Base-by-base conservation (phyloP, 202 grass and related monocot genomes). In the Elaeis oleifera region DNA sequence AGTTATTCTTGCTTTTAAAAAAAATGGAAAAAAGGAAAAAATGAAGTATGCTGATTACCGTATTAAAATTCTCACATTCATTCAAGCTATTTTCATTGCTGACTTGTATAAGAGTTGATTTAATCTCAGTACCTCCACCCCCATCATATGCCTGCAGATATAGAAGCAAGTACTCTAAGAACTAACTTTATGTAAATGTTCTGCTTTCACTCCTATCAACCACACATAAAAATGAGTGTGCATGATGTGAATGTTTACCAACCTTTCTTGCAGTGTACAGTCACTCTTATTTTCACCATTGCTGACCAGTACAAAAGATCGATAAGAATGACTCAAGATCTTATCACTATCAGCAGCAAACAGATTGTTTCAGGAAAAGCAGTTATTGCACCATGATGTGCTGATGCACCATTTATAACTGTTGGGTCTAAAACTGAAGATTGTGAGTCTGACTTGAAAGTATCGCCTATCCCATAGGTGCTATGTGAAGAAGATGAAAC, bases 401-500 rank as follows among this genome's bases (percentile, higher is more conserved):
- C 63, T 64, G 78, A 61, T 17, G 76, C 53, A 60, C 73, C 82
- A 82, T 79, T 79, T 68, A 85, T 51, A 4, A 79, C 56, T 55
- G 44, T 68, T 64, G 81, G 81, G 48, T 85, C 72, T 36, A 78
- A 70, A 82, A 78, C 78, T 29, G 85, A 72, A 16, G 83, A 59
- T 24, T 66, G 61, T 69, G 83, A 83, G 50, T 62, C 71, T 61
- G 75, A 53, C 58, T 75, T 65, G 71, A 81, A n/a, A 65, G 74
- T 68, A 83, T 76, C 71, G 58, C 78, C 80, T 65, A 80, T 82
- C 27, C 82, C 68, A 52, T 96, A 90, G 55, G 88, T 75, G 23
- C 50, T 55, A 71, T 89, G 69, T 83, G 87, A 88, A 60, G 91
- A 72, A 51, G 57, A 82, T 67, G 23, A 24, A 24, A 24, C 3